Conservation (phyloP, 139 green algal genomes). For the Chlorella sp. region DNA sequence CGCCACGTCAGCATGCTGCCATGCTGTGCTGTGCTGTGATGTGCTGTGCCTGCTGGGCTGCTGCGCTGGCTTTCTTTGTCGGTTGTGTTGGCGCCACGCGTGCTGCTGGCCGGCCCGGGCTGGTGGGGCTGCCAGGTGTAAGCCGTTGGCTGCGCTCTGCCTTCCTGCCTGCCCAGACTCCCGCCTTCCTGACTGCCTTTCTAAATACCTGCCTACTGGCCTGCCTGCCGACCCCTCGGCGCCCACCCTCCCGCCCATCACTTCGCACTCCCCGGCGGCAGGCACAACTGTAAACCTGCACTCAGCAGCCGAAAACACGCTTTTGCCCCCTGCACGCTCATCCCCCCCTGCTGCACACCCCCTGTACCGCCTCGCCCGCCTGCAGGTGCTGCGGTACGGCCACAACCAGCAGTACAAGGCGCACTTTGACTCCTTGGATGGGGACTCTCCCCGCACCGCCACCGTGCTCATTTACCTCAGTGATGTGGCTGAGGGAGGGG, state of each 20-base stretch:
- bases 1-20: background rate
- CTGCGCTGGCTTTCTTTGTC: background rate
- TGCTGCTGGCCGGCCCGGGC: background rate
- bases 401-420: slow-evolving; percentile 81
- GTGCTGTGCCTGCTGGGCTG: background rate
- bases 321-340: background rate
- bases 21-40: no score
- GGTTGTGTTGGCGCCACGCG: background rate
- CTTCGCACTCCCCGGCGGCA: no score
- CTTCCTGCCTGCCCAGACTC: no score
- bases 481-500: slow-evolving; percentile 57
- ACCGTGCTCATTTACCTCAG: slow-evolving; percentile 84
- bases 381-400: slow-evolving; percentile 66
- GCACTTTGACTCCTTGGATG: slow-evolving; percentile 71
- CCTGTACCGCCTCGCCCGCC: background rate
- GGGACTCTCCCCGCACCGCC: slow-evolving; percentile 57
- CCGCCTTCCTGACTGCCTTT: no score
- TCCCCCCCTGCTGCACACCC: background rate
- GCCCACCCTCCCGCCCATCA: no score
- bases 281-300: no score
- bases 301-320: background rate
- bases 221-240: no score
- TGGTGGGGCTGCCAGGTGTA: background rate
- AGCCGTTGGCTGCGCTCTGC: background rate
- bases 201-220: no score